These are phyloP conservation scores for Endotrypanum monterogeii DNA, from an alignment of 208 protist genomes.

Conservation along the genomic window DNA sequence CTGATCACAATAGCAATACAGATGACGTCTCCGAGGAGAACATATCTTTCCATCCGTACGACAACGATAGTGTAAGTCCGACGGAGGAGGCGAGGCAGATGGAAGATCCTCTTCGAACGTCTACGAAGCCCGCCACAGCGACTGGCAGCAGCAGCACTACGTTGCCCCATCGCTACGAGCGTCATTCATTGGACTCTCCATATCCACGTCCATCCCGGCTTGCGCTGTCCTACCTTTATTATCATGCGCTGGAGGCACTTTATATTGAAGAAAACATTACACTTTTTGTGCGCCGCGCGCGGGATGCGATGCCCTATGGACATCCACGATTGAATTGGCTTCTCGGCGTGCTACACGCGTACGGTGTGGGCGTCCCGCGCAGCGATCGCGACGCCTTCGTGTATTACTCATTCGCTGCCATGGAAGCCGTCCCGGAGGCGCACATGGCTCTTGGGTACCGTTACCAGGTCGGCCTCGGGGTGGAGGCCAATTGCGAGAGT, in stretches of 20 bases:
- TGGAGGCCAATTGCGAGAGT: conserved; percentile 51
- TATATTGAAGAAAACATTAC: conserved; percentile 65
- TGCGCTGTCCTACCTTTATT: conserved; percentile 64
- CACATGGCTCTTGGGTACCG: conserved; percentile 83
- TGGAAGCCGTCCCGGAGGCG: conserved; percentile 68
- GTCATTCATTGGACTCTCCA: neutral
- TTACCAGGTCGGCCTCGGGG: conserved; percentile 61
- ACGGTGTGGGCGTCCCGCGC: conserved; percentile 71
- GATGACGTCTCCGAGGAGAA: neutral
- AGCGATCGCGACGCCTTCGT: conserved; percentile 64
- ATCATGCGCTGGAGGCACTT: conserved; percentile 58
- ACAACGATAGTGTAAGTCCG: neutral
- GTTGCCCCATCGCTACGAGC: neutral
- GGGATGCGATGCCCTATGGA: conserved; percentile 54
- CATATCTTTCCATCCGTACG: neutral
- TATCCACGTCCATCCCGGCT: conserved; percentile 22
- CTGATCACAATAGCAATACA: neutral
- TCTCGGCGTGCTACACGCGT: conserved; percentile 77
- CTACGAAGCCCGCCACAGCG: neutral
- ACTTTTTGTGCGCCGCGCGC: conserved; percentile 43
- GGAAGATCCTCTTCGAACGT: neutral
- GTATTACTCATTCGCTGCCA: conserved; percentile 83
- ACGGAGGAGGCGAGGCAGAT: neutral
- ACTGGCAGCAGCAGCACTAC: neutral
- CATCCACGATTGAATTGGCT: conserved; percentile 76